A percentile compares a stretch with the other conserved stretches of the same genome.
phyloP scores from a whole-genome alignment of 2,329 filamentous ascomycete genomes.

The Hirsutella thompsonii region DNA sequence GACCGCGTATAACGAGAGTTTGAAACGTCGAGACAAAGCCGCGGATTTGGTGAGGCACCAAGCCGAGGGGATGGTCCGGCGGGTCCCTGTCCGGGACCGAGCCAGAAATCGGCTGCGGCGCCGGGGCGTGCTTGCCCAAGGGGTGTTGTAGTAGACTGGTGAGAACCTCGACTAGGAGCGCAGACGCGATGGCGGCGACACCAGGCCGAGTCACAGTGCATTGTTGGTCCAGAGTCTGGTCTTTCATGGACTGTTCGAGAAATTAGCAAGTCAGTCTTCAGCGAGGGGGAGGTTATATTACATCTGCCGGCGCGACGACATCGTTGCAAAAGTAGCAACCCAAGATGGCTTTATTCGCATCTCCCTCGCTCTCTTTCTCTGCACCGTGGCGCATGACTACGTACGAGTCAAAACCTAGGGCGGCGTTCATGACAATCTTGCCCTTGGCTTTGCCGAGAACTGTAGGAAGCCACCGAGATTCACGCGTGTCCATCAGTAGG shows the following conservation, averaged over 20 bases:
- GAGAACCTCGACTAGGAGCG: constrained; percentile 78
- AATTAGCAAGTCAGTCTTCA: neutral
- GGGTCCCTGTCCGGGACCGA: constrained; percentile 40
- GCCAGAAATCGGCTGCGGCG: constrained; percentile 31
- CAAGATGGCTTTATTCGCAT: constrained; percentile 40
- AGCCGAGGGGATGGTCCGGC: constrained; percentile 46
- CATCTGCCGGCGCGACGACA: constrained; percentile 85
- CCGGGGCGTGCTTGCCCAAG: constrained; percentile 46
- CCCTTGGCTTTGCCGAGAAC: constrained; percentile 87
- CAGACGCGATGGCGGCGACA: constrained; percentile 83
- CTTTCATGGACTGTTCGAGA: constrained; percentile 65
- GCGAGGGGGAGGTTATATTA: constrained; percentile 31
- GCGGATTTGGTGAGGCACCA: constrained; percentile 69
- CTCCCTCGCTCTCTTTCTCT: constrained; percentile 38
- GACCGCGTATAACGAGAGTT: constrained; percentile 59
- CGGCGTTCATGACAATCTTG: constrained; percentile 95
- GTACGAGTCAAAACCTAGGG: constrained; percentile 90
- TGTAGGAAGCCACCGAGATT: constrained; percentile 90
- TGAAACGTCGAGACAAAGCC: constrained; percentile 65
- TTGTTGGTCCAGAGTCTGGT: constrained; percentile 92
- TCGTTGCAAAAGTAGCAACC: constrained; percentile 99
- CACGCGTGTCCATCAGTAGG: constrained; percentile 91
- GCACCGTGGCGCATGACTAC: constrained; percentile 94
- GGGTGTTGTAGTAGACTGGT: constrained; percentile 83
- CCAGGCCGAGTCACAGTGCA: constrained; percentile 94